These are phyloP conservation scores for Candida ipomoeae DNA, from an alignment of 805 yeast genomes.

Conservation along the genomic window DNA sequence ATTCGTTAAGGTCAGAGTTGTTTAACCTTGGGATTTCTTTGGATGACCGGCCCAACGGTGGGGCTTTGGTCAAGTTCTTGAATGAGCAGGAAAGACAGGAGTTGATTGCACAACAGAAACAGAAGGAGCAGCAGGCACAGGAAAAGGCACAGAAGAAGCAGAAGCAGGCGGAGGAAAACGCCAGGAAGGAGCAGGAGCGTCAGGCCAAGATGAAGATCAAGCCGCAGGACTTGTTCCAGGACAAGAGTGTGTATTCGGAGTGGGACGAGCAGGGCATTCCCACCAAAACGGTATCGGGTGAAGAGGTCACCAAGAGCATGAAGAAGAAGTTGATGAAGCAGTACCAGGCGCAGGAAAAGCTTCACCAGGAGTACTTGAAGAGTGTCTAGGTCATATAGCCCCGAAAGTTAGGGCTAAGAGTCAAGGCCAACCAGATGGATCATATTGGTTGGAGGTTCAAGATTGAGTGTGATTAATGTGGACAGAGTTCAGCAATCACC, in stretches of 20 bases:
- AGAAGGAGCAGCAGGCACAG: slow-evolving; percentile 51
- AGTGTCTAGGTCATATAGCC: background rate
- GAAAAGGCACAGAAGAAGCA: slow-evolving; percentile 58
- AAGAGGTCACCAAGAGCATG: slow-evolving; percentile 80
- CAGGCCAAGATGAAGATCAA: slow-evolving; percentile 61
- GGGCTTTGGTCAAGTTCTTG: slow-evolving; percentile 82
- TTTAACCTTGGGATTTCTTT: slow-evolving; percentile 74
- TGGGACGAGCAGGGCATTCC: slow-evolving; percentile 91
- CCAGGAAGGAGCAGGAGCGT: slow-evolving; percentile 60
- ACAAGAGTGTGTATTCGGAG: slow-evolving; percentile 50
- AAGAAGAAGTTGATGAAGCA: slow-evolving; percentile 77
- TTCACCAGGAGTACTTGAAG: slow-evolving; percentile 60
- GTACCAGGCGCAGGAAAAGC: slow-evolving; percentile 75
- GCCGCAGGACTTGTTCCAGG: slow-evolving; percentile 73
- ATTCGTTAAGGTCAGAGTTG: slow-evolving; percentile 66
- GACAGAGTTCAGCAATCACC: no score
- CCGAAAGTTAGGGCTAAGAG: no score
- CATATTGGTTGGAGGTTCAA: no score
- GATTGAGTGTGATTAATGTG: no score
- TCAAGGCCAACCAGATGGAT: no score
- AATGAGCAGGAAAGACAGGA: slow-evolving; percentile 65
- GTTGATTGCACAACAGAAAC: slow-evolving; percentile 51
- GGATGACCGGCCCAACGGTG: slow-evolving; percentile 80
- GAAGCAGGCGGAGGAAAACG: slow-evolving; percentile 45
- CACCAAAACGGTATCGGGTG: slow-evolving; percentile 68